These are phyloP conservation scores for Hansenula anomala DNA, from an alignment of 1,139 yeast species.

Conservation along the genomic window DNA sequence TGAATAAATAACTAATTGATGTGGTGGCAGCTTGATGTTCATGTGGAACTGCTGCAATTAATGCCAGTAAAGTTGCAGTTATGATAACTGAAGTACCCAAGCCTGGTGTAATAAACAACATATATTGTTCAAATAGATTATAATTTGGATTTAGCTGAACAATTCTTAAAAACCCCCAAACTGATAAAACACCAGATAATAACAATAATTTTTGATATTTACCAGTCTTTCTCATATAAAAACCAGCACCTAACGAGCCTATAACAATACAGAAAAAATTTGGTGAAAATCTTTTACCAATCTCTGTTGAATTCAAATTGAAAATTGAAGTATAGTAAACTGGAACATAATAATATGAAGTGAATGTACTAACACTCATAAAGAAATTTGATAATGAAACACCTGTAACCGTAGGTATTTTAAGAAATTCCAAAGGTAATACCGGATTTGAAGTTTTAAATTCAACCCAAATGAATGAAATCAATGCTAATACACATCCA, in stretches of 20 bases:
- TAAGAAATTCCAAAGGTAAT: conserved; percentile 52
- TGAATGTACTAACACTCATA: conserved; percentile 41
- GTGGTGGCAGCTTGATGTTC: conserved; percentile 70
- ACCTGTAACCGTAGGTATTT: conserved; percentile 54
- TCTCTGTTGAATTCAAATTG: conserved; percentile 49
- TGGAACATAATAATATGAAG: conserved; percentile 60
- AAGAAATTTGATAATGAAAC: conserved; percentile 69
- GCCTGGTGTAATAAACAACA: conserved; percentile 42
- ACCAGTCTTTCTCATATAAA: conserved; percentile 67
- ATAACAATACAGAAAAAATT: conserved; percentile 65
- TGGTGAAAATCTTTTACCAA: conserved; percentile 59
- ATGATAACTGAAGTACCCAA: conserved; percentile 56
- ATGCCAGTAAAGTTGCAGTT: conserved; percentile 61
- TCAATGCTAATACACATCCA: conserved; percentile 24
- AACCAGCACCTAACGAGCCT: conserved; percentile 69
- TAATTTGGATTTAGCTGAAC: conserved; percentile 31
- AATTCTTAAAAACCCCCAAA: conserved; percentile 42
- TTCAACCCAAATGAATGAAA: conserved; percentile 47
- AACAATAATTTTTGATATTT: conserved; percentile 51
- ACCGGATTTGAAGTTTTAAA: conserved; percentile 58
- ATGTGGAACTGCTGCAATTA: conserved; percentile 58
- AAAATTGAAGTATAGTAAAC: conserved; percentile 56
- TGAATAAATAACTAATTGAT: conserved; percentile 68
- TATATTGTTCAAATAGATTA: conserved; percentile 28
- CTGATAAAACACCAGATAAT: conserved; percentile 37